phyloP scores from a whole-genome alignment of 495 filamentous ascomycete genomes.

The Alectoria sarmentosa region DNA sequence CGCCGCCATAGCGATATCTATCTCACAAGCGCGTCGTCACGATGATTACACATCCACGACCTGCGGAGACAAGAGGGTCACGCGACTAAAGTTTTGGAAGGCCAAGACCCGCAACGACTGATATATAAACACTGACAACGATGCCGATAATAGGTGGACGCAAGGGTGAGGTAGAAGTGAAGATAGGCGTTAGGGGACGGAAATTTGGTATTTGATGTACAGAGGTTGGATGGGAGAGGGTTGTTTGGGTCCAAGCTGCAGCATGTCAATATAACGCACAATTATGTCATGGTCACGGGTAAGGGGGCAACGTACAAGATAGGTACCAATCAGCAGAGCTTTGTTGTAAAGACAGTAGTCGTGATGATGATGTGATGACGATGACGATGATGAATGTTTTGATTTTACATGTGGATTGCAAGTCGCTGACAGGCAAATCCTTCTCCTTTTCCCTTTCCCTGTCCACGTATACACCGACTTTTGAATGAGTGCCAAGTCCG shows the following conservation, averaged over 20 bases:
- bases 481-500: background rate
- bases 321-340: background rate
- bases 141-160: background rate
- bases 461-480: background rate
- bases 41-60: constrained; percentile 17
- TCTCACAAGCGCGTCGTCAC: background rate
- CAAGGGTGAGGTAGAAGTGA: background rate
- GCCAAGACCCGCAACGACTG: background rate
- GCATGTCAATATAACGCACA: background rate
- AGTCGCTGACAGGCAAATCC: background rate
- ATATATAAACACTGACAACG: background rate
- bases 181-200: background rate
- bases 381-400: no score
- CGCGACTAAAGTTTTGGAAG: constrained; percentile 1
- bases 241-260: background rate
- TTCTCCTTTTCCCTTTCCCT: background rate
- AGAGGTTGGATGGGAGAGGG: background rate
- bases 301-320: background rate
- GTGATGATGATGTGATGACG: background rate
- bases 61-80: background rate
- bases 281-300: background rate
- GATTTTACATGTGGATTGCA: background rate
- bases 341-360: background rate
- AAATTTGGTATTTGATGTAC: background rate
- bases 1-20: constrained; percentile 11